Evolutionary conservation across 768 basidiomycete species (phyloP).

Genomic region (Hericium erinaceus): DNA sequence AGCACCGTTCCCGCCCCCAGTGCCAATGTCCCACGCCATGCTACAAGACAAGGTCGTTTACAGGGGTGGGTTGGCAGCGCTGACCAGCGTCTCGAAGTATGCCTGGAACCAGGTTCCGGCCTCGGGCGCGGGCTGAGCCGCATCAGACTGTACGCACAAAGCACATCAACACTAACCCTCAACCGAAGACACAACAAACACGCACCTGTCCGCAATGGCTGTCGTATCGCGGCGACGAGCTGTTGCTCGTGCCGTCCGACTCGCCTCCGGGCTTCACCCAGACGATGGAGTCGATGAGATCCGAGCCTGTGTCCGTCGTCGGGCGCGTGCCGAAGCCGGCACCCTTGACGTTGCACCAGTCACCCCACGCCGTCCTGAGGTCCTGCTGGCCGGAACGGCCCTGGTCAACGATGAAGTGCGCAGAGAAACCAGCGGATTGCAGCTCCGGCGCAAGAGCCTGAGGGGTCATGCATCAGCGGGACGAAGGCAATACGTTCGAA

Average conservation of each 20-base stretch:
- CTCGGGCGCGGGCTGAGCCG: constrained; percentile 46
- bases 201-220: constrained; percentile 38
- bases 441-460: constrained; percentile 43
- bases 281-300: constrained; percentile 50
- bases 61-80: constrained; percentile 42
- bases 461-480: background rate
- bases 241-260: constrained; percentile 53
- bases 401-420: constrained; percentile 61
- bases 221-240: constrained; percentile 44
- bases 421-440: constrained; percentile 36
- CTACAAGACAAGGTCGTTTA: constrained; percentile 17
- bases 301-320: constrained; percentile 43
- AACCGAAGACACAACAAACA: constrained; percentile 13
- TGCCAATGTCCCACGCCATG: too few relatives aligned
- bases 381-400: constrained; percentile 55
- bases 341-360: constrained; percentile 58
- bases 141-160: constrained; percentile 30
- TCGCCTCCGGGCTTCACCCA: constrained; percentile 67
- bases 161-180: background rate
- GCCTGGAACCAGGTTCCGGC: constrained; percentile 63
- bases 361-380: constrained; percentile 51
- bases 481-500: background rate
- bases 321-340: constrained; percentile 56
- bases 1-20: too few relatives aligned
- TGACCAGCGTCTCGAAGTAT: constrained; percentile 48